These are phyloP conservation scores for Yarrowia galli DNA, from an alignment of 1,139 yeast genomes.

Conservation along the genomic window DNA sequence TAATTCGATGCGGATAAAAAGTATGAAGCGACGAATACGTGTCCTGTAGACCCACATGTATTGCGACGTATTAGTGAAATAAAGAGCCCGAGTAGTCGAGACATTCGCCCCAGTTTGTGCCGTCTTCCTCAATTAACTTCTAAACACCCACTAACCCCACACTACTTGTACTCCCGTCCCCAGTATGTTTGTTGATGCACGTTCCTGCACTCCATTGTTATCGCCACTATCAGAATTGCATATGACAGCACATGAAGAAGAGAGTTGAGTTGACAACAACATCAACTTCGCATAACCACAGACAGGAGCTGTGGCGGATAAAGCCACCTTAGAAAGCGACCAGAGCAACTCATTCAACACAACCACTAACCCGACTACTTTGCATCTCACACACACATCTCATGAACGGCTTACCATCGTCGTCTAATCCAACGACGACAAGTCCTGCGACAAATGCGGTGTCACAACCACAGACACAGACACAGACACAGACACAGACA, in stretches of 20 bases:
- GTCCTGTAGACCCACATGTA: background rate
- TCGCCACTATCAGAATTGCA: slow-evolving; percentile 23
- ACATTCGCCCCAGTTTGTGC: background rate
- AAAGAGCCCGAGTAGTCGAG: no score
- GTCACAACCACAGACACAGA: background rate
- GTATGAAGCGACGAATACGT: background rate
- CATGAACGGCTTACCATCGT: background rate
- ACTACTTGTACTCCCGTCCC: no score
- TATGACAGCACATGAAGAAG: slow-evolving; percentile 5
- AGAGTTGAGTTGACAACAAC: slow-evolving; percentile 5
- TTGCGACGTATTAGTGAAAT: background rate
- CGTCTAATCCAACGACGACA: slow-evolving; percentile 6
- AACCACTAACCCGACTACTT: background rate
- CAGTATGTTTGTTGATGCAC: background rate
- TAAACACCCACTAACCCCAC: no score
- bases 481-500: background rate
- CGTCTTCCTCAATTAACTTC: background rate
- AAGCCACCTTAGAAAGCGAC: background rate
- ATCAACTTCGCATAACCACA: background rate
- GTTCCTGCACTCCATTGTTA: slow-evolving; percentile 25
- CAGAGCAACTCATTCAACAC: background rate
- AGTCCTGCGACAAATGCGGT: background rate
- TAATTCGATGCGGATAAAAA: slow-evolving; percentile 9
- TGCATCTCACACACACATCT: slow-evolving; percentile 3
- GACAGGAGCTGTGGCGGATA: background rate